Evolutionary conservation across 805 yeast genomes (phyloP), one percentile per base, ranked within the genome.

Genomic region (Hanseniaspora lachancei): DNA sequence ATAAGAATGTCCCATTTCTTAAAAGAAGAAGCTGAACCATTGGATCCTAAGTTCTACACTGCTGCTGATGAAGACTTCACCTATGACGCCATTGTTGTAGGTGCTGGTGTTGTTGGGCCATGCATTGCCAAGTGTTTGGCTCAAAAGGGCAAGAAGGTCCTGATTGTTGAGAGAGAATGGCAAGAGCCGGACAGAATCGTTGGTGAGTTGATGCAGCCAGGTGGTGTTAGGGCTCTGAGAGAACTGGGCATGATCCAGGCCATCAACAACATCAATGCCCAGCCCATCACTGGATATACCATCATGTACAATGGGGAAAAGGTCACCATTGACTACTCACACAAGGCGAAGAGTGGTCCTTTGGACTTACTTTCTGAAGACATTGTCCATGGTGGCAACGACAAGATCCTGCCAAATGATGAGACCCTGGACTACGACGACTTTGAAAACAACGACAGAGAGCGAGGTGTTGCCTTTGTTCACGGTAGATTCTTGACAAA

Each of bases 81-180:
- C 7, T 88, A 79, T 69, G 98, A 93, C 65, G 91, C 83, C 51
- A 81, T 91, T 43, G 84, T 93, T 27, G 81, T 93, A 41, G 98
- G 98, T n/a, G 97, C 97, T n/a, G 98, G 98, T 56, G 95, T 91
- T 21, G 83, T 88, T 24, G 98, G 99, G 1, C 96, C 98, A 2
- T 82, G 91, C 56, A 75, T 91, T 20, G 97, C 97, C 46, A 84
- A 89, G 1, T 89, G 86, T 3, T 71, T 93, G 55, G 97, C 96
- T 0, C 77, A 91, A 62, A 95, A 86, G 64, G 97, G 97, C 35
- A 77, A 95, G 61, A 76, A 77, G 52, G 97, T 93, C 8, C 67
- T 81, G 13, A 68, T 75, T 15, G 73, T 84, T 18, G 99, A 93
- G 66, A 77, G 96, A 59, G 96, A 88, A 65, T 86, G 96, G 87